A percentile compares a stretch with the other conserved stretches of the same genome.
Conservation (phyloP, 352 stramenopile genomes). For the Sclerospora graminicola region DNA sequence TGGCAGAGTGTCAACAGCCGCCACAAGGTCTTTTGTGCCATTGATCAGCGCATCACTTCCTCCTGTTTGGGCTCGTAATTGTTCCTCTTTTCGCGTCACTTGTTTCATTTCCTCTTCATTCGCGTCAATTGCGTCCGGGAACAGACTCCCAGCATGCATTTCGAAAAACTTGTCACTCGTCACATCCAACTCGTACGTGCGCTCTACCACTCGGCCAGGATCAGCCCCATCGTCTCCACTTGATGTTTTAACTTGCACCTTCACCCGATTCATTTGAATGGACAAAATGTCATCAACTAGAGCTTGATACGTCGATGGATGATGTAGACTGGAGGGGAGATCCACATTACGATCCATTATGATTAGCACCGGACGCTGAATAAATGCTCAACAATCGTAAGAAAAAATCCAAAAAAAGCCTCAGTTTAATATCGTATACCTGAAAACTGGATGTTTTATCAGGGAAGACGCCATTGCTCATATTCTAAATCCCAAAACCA, state of each 20-base stretch:
- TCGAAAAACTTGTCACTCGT: constrained; percentile 80
- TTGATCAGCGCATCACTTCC: constrained; percentile 54
- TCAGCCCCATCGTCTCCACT: constrained; percentile 23
- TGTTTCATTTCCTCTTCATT: constrained; percentile 86
- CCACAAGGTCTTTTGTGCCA: constrained; percentile 74
- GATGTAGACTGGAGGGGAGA: constrained; percentile 90
- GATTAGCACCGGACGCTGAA: constrained; percentile 89
- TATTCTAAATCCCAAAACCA: constrained; percentile 23
- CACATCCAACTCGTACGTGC: constrained; percentile 74
- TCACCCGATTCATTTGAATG: constrained; percentile 94
- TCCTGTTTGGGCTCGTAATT: constrained; percentile 69
- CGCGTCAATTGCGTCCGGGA: constrained; percentile 75
- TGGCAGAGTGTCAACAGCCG: constrained; percentile 74
- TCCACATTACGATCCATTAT: constrained; percentile 97
- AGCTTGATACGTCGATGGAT: constrained; percentile 90
- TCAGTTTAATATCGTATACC: constrained; percentile 12
- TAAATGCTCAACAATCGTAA: background rate
- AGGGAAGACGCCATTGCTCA: constrained; percentile 55
- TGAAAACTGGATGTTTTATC: constrained; percentile 57
- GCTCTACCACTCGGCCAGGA: constrained; percentile 34
- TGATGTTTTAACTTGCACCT: constrained; percentile 74
- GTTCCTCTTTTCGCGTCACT: constrained; percentile 77
- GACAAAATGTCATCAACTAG: constrained; percentile 95
- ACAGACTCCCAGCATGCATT: constrained; percentile 58
- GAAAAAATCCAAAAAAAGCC: constrained; percentile 1